Evolutionary conservation across 257 asterid genomes (phyloP).

Genomic region (Solanum bulbocastanum): DNA sequence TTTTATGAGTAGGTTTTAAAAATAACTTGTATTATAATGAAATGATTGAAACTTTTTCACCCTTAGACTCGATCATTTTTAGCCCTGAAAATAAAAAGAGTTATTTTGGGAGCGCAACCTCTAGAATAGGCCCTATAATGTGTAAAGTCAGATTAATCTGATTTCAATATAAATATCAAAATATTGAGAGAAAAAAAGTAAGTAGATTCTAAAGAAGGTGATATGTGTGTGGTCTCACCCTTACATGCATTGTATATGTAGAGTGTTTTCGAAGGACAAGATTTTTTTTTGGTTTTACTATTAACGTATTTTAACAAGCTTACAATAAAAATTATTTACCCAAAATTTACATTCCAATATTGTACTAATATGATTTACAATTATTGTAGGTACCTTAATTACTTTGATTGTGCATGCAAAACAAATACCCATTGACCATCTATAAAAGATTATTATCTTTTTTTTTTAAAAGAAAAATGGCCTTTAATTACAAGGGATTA

Average conservation of each 20-base stretch:
- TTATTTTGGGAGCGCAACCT: neutral
- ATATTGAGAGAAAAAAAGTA: neutral
- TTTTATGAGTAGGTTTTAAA: neutral
- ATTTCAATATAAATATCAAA: too few species aligned
- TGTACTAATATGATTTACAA: neutral
- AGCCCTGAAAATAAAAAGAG: neutral
- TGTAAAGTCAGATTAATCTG: too few species aligned
- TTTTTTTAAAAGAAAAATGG: neutral
- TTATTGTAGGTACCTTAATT: neutral
- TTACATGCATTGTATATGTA: neutral
- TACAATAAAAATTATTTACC: too few species aligned
- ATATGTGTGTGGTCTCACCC: neutral
- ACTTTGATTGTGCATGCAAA: neutral
- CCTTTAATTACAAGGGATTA: neutral
- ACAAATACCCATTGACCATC: neutral
- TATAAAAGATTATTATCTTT: neutral
- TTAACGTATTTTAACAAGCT: neutral
- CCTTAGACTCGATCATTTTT: rapidly evolving
- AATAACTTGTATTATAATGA: too few species aligned
- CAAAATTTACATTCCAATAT: neutral
- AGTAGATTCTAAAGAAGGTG: neutral
- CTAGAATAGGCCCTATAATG: rapidly evolving
- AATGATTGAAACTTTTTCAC: too few species aligned
- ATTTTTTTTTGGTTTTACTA: neutral
- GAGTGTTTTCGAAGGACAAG: neutral